phyloP scores from a whole-genome alignment of 306 rosid genomes.

The Castanospermum australe region DNA sequence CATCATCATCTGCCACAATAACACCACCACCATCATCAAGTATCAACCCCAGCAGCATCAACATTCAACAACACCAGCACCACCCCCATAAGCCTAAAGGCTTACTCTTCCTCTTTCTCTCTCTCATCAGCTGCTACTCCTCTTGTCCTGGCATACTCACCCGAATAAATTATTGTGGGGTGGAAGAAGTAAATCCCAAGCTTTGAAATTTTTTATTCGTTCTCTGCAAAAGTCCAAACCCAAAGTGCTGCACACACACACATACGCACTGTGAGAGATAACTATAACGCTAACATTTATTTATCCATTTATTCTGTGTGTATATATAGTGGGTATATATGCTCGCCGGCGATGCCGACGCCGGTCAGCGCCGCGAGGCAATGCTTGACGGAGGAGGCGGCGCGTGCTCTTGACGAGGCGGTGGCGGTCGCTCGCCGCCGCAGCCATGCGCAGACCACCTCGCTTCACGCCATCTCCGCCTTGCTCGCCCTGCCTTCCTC shows the following conservation, averaged over 20 bases:
- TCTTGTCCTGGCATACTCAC: slow-evolving; percentile 36
- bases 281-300: background rate
- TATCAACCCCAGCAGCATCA: background rate
- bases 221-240: slow-evolving; percentile 28
- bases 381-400: slow-evolving; percentile 90
- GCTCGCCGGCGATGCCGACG: slow-evolving; percentile 99
- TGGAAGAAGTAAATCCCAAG: slow-evolving; percentile 30
- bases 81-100: too few relatives aligned
- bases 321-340: slow-evolving; percentile 25
- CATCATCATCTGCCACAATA: slow-evolving; percentile 10
- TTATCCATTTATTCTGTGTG: background rate
- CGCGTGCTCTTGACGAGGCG: slow-evolving; percentile 80
- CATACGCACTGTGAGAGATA: background rate
- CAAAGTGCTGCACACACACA: background rate
- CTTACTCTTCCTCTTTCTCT: background rate
- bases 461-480: slow-evolving; percentile 88
- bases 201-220: slow-evolving; percentile 9
- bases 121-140: background rate
- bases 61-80: too few relatives aligned
- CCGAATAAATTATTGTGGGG: slow-evolving; percentile 33
- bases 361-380: slow-evolving; percentile 94
- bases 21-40: background rate
- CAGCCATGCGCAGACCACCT: slow-evolving; percentile 84
- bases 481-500: slow-evolving; percentile 65
- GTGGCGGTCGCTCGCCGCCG: slow-evolving; percentile 81